Evolutionary conservation across 2,329 filamentous ascomycete species (phyloP).

Genomic region (Trichoderma lentiforme): DNA sequence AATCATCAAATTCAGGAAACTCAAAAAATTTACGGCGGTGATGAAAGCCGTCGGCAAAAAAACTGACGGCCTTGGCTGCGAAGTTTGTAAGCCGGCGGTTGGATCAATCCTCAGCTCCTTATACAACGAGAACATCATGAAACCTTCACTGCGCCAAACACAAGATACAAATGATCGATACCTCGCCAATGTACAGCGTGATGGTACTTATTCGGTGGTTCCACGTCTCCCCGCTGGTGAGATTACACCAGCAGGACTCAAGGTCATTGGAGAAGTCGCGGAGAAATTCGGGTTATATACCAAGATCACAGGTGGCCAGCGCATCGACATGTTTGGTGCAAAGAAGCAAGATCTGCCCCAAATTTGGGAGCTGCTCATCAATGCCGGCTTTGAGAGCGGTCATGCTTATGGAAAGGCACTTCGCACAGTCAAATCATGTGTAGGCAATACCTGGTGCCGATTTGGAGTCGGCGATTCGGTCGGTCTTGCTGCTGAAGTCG

Average conservation of each 20-base stretch:
- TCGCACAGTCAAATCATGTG: constrained; percentile 86
- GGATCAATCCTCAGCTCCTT: constrained; percentile 77
- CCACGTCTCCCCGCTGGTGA: constrained; percentile 81
- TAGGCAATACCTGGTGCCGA: constrained; percentile 87
- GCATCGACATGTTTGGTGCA: constrained; percentile 91
- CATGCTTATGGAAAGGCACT: constrained; percentile 89
- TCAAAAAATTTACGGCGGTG: constrained; percentile 69
- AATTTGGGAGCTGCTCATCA: constrained; percentile 78
- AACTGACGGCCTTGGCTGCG: constrained; percentile 71
- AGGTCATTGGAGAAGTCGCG: constrained; percentile 78
- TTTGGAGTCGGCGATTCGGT: constrained; percentile 88
- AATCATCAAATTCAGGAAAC: constrained; percentile 76
- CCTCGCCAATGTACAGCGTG: constrained; percentile 84
- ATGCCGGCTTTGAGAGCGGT: constrained; percentile 84
- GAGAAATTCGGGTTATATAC: constrained; percentile 82
- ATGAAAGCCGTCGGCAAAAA: constrained; percentile 77
- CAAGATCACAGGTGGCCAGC: constrained; percentile 88
- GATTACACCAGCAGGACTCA: constrained; percentile 81
- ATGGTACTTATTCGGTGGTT: constrained; percentile 86
- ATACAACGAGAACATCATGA: constrained; percentile 81
- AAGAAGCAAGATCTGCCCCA: constrained; percentile 78
- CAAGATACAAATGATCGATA: constrained; percentile 91
- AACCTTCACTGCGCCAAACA: constrained; percentile 65
- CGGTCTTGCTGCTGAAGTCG: constrained; percentile 81
- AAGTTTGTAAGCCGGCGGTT: constrained; percentile 80